Conservation (phyloP, 108 stramenopile species). For the Cylindrotheca closterium region DNA sequence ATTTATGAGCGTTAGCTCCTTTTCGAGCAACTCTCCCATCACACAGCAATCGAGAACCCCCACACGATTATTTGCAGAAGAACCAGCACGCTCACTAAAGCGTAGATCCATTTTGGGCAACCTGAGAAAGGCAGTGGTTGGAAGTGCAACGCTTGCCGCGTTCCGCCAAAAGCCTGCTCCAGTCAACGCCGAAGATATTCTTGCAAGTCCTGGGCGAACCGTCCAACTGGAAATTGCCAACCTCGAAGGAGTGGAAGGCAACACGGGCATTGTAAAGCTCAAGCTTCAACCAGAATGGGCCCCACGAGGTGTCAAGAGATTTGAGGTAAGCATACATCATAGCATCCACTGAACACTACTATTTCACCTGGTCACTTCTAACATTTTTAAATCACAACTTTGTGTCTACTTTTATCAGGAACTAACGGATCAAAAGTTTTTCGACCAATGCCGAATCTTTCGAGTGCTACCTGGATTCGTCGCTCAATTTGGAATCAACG, state of each 20-base stretch:
- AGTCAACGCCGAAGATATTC: conserved; percentile 9
- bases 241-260: conserved; percentile 62
- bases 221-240: conserved; percentile 73
- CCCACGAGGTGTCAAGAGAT: conserved; percentile 70
- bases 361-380: neutral
- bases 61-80: neutral
- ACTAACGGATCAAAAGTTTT: conserved; percentile 56
- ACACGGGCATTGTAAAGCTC: conserved; percentile 64
- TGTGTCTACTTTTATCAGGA: conserved; percentile 22
- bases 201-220: conserved; percentile 19
- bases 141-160: conserved; percentile 3
- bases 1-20: no score
- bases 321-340: conserved; percentile 40
- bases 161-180: conserved; percentile 5
- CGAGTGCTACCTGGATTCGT: conserved; percentile 91
- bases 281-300: conserved; percentile 79
- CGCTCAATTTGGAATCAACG: conserved; percentile 91
- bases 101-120: conserved; percentile 8
- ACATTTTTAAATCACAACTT: neutral
- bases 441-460: conserved; percentile 77
- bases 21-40: no score
- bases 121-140: neutral
- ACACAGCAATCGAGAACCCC: no score
- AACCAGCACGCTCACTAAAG: neutral
- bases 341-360: neutral